Percentiles rank a stretch among this genome's conserved stretches.
These are phyloP conservation scores for Termitomyces titanicus DNA, from an alignment of 768 basidiomycete genomes.

Conservation along the genomic window DNA sequence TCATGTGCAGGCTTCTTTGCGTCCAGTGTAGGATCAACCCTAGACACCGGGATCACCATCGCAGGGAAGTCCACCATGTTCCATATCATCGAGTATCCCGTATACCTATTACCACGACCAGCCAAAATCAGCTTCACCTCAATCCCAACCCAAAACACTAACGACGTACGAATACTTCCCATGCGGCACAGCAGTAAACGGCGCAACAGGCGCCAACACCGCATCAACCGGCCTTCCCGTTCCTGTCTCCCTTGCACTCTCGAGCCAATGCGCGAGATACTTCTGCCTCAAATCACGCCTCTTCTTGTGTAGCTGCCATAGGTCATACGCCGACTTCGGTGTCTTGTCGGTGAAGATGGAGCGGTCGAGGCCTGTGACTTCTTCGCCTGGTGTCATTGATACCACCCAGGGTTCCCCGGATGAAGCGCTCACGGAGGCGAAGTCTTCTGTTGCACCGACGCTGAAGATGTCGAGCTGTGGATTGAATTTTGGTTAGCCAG, in stretches of 20 bases:
- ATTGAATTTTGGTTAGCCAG: not conserved
- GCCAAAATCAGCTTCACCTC: not conserved
- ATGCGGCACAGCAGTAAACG: conserved; percentile 61
- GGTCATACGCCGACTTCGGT: conserved; percentile 41
- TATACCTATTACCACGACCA: no score
- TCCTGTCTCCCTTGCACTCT: conserved; percentile 44
- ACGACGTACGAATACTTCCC: conserved; percentile 47
- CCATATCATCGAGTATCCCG: conserved; percentile 56
- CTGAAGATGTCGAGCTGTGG: conserved; percentile 37
- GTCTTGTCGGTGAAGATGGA: not conserved
- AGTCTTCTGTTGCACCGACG: conserved; percentile 49
- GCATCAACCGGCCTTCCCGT: conserved; percentile 76
- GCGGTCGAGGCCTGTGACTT: not conserved
- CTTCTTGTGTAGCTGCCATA: conserved; percentile 64
- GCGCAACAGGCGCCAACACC: conserved; percentile 61
- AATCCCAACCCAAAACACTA: conserved; percentile 6
- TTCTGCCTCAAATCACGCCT: conserved; percentile 47
- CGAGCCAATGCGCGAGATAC: conserved; percentile 63
- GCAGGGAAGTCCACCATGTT: conserved; percentile 65
- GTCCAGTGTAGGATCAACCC: conserved; percentile 54
- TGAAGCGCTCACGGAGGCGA: conserved; percentile 26
- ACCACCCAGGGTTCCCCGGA: conserved; percentile 53
- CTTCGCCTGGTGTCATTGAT: conserved; percentile 36
- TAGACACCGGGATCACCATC: conserved; percentile 60
- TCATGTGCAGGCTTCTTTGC: conserved; percentile 35